Conservation (phyloP, 2,329 filamentous ascomycete genomes). For the Corinectria fuckeliana region DNA sequence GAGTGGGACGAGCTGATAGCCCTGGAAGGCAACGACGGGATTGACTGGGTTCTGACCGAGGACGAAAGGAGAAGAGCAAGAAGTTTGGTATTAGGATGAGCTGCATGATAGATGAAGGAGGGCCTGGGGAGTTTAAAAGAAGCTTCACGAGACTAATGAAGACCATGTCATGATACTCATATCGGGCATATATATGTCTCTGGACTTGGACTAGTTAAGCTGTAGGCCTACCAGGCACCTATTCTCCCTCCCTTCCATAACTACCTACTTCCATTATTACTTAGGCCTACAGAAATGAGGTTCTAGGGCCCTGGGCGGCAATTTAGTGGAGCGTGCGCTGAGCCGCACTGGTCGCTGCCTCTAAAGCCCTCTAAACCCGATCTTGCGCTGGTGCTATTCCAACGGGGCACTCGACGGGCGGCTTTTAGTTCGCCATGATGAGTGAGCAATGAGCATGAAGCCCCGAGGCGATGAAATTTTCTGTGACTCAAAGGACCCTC, state of each 20-base stretch:
- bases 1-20: constrained; percentile 83
- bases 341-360: constrained; percentile 5
- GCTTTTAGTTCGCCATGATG: constrained; percentile 34
- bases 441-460: constrained; percentile 33
- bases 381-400: constrained; percentile 9
- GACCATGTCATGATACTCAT: not conserved
- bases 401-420: constrained; percentile 19
- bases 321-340: constrained; percentile 15
- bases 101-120: constrained; percentile 24
- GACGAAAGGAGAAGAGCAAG: constrained; percentile 79
- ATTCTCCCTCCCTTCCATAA: no score
- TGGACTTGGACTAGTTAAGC: no score
- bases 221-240: no score
- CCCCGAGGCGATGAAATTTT: constrained; percentile 38
- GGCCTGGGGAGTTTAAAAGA: not conserved
- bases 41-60: constrained; percentile 73
- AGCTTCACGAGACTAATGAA: not conserved
- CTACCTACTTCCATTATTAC: no score
- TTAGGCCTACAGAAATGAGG: not conserved
- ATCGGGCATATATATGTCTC: not conserved
- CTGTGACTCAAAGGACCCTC: constrained; percentile 32
- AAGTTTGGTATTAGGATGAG: constrained; percentile 60
- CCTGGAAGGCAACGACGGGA: constrained; percentile 62
- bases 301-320: not conserved
- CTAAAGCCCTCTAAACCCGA: constrained; percentile 2